Evolutionary conservation across 2,329 filamentous ascomycete species (phyloP).

Genomic region (Chrysoporthe cubensis): DNA sequence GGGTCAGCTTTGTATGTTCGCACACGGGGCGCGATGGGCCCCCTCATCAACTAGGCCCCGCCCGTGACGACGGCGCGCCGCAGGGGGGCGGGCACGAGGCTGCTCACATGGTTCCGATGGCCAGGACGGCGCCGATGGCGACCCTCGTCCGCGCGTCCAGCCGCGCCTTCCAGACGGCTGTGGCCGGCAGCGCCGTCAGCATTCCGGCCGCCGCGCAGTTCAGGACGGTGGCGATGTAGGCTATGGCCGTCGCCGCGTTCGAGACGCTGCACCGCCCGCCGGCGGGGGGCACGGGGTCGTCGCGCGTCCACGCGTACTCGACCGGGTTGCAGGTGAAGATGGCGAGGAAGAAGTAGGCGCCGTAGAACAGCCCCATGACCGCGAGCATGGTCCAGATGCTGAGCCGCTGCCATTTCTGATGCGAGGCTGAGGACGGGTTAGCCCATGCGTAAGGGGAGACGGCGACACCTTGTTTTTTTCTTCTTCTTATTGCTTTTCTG

Average conservation of each 20-base stretch:
- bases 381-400: constrained; percentile 38
- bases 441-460: not conserved
- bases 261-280: constrained; percentile 40
- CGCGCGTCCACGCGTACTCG: constrained; percentile 44
- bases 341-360: constrained; percentile 45
- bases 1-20: not conserved
- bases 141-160: constrained; percentile 45
- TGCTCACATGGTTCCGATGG: constrained; percentile 44
- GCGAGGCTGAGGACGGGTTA: not conserved
- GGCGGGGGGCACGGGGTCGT: constrained; percentile 31
- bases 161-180: constrained; percentile 45
- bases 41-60: too few relatives aligned
- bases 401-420: constrained; percentile 34
- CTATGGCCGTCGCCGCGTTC: constrained; percentile 35
- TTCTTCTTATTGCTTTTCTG: too few relatives aligned
- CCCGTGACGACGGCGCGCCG: too few relatives aligned
- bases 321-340: constrained; percentile 46
- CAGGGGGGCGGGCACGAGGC: not conserved
- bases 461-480: too few relatives aligned
- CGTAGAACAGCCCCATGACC: constrained; percentile 40
- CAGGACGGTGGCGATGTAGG: constrained; percentile 44
- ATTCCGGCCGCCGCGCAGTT: constrained; percentile 46
- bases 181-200: constrained; percentile 45
- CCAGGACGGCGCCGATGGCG: constrained; percentile 39
- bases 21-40: too few relatives aligned